A percentile compares a stretch with the other conserved stretches of the same genome.
Evolutionary conservation across 2,329 filamentous ascomycete species (phyloP).

Genomic region (Harringtonia aguacate): DNA sequence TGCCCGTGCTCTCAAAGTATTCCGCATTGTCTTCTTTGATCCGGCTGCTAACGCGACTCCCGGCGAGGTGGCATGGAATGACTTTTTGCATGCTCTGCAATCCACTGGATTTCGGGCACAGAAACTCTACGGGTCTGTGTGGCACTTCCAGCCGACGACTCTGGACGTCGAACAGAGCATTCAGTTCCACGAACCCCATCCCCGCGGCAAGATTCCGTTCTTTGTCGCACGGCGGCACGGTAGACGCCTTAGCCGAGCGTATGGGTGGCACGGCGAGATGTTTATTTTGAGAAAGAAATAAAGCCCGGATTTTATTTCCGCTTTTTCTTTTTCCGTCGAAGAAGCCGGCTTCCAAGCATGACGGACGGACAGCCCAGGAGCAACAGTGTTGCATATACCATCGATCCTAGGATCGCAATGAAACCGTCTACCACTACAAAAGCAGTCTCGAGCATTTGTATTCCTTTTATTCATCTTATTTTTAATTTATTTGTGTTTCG

Average conservation of each 20-base stretch:
- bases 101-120: conserved; percentile 37
- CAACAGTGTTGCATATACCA: no score
- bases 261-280: conserved; percentile 36
- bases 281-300: conserved; percentile 21
- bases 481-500: no score
- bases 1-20: conserved; percentile 21
- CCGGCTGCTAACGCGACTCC: conserved; percentile 21
- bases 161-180: conserved; percentile 36
- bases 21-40: conserved; percentile 29
- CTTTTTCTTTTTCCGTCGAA: no score
- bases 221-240: conserved; percentile 33
- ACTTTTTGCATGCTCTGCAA: conserved; percentile 41
- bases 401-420: no score
- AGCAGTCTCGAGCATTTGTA: no score
- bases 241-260: conserved; percentile 34
- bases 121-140: conserved; percentile 50
- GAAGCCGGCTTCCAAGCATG: no score
- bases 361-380: no score
- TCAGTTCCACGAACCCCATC: conserved; percentile 52
- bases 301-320: no score
- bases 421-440: no score
- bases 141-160: conserved; percentile 41
- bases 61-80: conserved; percentile 39
- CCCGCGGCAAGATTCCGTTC: conserved; percentile 38
- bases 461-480: no score